These are phyloP conservation scores for Fraxinus sp. DNA, from an alignment of 305 asterid species.

Conservation along the genomic window DNA sequence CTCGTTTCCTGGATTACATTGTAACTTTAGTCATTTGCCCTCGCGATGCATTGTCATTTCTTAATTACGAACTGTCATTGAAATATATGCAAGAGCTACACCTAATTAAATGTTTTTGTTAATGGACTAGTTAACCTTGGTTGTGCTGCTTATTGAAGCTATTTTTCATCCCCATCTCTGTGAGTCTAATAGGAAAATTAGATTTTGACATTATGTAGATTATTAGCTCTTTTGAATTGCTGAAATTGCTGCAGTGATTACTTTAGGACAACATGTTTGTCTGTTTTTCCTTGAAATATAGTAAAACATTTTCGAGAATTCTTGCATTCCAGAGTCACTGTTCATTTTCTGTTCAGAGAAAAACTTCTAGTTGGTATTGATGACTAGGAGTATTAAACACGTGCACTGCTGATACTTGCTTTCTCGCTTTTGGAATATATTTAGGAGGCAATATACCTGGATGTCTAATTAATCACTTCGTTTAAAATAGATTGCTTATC, in stretches of 20 bases:
- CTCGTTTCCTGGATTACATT: constrained; percentile 2
- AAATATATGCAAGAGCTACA: neutral
- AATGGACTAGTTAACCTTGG: neutral
- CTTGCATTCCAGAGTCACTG: neutral
- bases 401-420: neutral
- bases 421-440: neutral
- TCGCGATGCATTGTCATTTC: constrained; percentile 5
- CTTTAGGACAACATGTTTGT: neutral
- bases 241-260: neutral
- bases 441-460: neutral
- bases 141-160: neutral
- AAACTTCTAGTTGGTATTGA: neutral
- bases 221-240: neutral
- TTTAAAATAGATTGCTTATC: constrained; percentile 12
- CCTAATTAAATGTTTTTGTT: neutral
- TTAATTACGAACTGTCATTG: neutral
- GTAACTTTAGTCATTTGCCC: neutral
- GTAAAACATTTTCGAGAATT: neutral
- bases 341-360: constrained; percentile 18
- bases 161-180: neutral
- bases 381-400: neutral
- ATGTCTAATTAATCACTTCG: neutral
- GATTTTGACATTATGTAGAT: neutral
- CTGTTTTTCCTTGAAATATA: neutral
- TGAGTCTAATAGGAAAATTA: neutral